Evolutionary conservation across 2,329 filamentous ascomycete species (phyloP), one percentile per base, ranked within the genome.

Genomic region (Exserohilum turcica): DNA sequence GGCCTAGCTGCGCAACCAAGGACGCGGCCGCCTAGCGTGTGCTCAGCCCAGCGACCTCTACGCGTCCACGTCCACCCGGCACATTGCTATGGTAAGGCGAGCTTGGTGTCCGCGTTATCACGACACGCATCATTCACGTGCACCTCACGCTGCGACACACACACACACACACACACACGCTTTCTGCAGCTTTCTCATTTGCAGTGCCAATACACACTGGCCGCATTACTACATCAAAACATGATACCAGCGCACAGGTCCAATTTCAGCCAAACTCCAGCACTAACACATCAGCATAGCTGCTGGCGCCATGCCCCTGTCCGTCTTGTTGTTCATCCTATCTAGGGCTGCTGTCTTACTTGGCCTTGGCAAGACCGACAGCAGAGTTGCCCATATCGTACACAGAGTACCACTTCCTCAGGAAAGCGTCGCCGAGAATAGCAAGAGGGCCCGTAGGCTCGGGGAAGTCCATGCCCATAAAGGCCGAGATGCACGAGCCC

Each of bases 401-500:
- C 73, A 99, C 89, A 61, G 91, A 96, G 85, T 97, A 97, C 83
- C 88, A 95, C 74, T 84, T 89, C 78, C 91, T 86, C 73, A 87
- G 77, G 83, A 87, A 87, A 61, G 84, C 90, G 76, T 96, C 92
- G 70, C 94, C 94, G 21, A 99, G 87, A 62, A 99, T 99, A 58
- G 91, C 92, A 61, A 99, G 86, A 65, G 94, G 94, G 40, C 94
- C 93, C 54, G 89, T 88, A 33, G 92, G 92, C 72, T 87, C 89
- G 52, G 92, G 89, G 74, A 84, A 80, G 65, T 82, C 94, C 88
- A 97, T 96, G 68, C 92, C 92, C 86, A 96, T 95, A 81, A 99
- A 96, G 66, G 91, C 90, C 59, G 92, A 97, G 78, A 99, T 96
- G 79, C 94, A 99, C 75, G 88, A 93, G 67, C 93, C 94, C 73